Base-by-base conservation (phyloP, 768 basidiomycete species). In the Hygrocybe punicea region DNA sequence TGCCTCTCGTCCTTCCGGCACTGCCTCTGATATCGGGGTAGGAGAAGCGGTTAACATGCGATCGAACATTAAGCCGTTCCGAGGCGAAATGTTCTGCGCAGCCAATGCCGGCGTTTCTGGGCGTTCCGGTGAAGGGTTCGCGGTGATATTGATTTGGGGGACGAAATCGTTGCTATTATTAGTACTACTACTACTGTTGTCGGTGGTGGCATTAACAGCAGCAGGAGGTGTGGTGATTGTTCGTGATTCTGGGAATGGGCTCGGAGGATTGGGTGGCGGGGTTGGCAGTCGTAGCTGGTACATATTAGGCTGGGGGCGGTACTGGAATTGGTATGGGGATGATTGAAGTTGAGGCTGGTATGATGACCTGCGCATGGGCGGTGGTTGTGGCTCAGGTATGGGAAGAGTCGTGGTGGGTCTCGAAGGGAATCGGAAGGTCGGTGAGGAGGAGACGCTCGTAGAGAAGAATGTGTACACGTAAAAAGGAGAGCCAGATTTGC, bases 391-490 rank as follows among this genome's bases (percentile, higher is more conserved):
- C 17, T 33, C 11, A 35, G 49, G 40, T 24, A 25, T 37, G 29
- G 72, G 62, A n/a, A 51, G 56, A 57, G 58, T 55, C 44, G 50
- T 53, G 29, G 60, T 40, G 56, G 57, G 50, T 34, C 53, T 60
- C n/a, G 66, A 61, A 25, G 76, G 65, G 57, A 75, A 72, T 25
- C 63, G 54, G 53, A 66, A 71, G 24, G 65, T 60, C 2, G 73
- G 74, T 29, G 66, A 65, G 35, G 73, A 72, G 4, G 78, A 71
- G 25, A 81, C 79, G 7, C 76, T 69, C 46, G 72, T 62, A 10
- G 76, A 66, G 63, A 84, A 82, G 64, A 82, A 82, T 2, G 79
- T 78, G 54, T 80, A 79, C 49, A 78, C 65, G 44, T 66, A 54
- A 21, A 54, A 54, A 2, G 53, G 21, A 13, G 39, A 66, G 40